Conservation (phyloP, 2,329 filamentous ascomycete genomes). For the Tolypocladium tropicale region DNA sequence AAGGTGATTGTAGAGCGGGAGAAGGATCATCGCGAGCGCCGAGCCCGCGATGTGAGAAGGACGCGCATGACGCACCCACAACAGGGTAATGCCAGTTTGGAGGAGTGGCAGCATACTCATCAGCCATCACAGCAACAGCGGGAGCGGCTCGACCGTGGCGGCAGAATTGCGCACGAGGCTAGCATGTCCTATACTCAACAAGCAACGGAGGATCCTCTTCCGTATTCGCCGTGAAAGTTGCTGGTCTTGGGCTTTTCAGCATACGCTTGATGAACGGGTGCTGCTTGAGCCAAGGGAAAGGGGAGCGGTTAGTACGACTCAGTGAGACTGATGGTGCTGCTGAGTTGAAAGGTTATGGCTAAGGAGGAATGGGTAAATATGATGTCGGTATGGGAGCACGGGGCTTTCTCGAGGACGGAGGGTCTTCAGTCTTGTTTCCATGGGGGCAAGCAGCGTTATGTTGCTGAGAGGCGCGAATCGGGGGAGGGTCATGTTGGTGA, state of each 20-base stretch:
- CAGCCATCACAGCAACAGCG: not conserved
- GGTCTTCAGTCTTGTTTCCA: too few relatives aligned
- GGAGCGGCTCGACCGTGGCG: not conserved
- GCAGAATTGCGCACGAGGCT: not conserved
- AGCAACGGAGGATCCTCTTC: not conserved
- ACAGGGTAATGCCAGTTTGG: not conserved
- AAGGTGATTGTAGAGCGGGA: constrained; percentile 40
- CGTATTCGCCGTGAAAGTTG: not conserved
- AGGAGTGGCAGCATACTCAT: not conserved
- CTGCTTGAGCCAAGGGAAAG: not conserved
- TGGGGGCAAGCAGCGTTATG: too few relatives aligned
- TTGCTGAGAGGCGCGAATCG: too few relatives aligned
- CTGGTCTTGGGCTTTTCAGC: not conserved
- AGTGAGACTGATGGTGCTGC: too few relatives aligned
- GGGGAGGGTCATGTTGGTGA: too few relatives aligned
- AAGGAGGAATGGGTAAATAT: too few relatives aligned
- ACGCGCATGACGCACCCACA: not conserved
- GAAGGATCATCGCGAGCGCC: constrained; percentile 15
- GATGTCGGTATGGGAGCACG: too few relatives aligned
- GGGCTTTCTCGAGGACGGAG: too few relatives aligned
- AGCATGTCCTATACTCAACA: not conserved
- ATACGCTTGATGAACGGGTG: not conserved
- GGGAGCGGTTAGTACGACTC: not conserved
- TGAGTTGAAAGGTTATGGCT: too few relatives aligned
- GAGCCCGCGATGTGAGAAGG: constrained; percentile 9